Base-by-base conservation (phyloP, 179 eudicot species). In the Beta corolliflora region DNA sequence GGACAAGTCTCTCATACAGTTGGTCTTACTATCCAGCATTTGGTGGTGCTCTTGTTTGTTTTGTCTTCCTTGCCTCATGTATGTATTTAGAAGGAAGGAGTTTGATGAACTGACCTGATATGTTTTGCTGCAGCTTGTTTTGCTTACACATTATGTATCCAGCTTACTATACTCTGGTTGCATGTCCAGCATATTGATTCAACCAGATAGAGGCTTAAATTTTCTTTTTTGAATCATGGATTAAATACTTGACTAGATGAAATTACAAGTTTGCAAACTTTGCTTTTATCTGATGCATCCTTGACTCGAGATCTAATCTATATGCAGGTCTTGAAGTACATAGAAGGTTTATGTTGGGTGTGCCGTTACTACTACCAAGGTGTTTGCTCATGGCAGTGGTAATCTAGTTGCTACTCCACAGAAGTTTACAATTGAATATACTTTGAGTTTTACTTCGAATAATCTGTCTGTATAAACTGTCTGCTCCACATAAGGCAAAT, bases 331-430 rank as follows among this genome's bases (percentile, higher is more conserved):
- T 90, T 92, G 84, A 93, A 88, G 84, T 97, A 93, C 81, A 93
- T 93, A 66, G 99, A 97, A 88, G 99, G 99, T 59, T 87, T 97
- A 81, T 97, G 99, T 77, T 97, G 99, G 99, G 98, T 97, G 82
- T 90, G 94, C 80, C 94, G 97, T 69, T 97, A 97, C 85, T 97
- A 97, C 88, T 93, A 94, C 85, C 97, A 94, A 86, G 98, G 98
- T 81, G 99, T 97, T 82, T 92, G 98, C 88, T 97, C 99, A 29
- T 97, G 99, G 99, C 95, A 87, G 79, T 97, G 99, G 99, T 95
- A 78, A 87, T 87, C 82, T 25, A 29, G 31, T 29, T 41, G 25
- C 53, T 70, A 5, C 15, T 70, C 1, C 2, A 29, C 10, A 65
- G 2, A 60, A 54, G 53, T 72, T 19, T 54, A 12, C 64, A 5